These are phyloP conservation scores for Rhododendron mucronatum DNA, from an alignment of 148 eudicot species.

Conservation along the genomic window DNA sequence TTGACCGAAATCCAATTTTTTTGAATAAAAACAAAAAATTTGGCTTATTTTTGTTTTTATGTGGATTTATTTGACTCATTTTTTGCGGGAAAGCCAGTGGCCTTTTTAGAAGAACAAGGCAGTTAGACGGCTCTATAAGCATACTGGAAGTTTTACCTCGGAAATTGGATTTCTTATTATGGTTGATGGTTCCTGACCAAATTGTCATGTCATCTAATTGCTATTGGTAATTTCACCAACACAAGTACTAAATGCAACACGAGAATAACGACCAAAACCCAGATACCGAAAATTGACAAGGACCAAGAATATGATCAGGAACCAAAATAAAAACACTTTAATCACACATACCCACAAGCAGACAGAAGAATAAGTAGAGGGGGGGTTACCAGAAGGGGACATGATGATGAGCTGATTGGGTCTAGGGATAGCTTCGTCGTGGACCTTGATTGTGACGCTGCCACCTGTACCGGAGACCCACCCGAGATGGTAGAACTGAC, in stretches of 20 bases:
- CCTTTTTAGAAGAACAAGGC: too few relatives aligned
- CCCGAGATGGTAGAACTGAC: slow-evolving; percentile 81
- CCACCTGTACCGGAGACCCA: slow-evolving; percentile 99
- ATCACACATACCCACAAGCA: background rate
- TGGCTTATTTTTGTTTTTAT: too few relatives aligned
- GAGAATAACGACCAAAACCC: background rate
- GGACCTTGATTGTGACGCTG: slow-evolving; percentile 89
- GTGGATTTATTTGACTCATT: too few relatives aligned
- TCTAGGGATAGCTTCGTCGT: slow-evolving; percentile 74
- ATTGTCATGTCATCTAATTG: background rate
- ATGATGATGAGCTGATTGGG: slow-evolving; percentile 80
- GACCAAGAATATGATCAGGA: background rate
- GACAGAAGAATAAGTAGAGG: too few relatives aligned
- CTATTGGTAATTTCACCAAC: background rate
- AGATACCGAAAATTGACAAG: background rate
- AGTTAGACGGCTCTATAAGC: background rate
- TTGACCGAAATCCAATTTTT: too few relatives aligned
- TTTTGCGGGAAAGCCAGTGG: too few relatives aligned
- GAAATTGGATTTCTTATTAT: background rate
- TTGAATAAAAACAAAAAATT: too few relatives aligned
- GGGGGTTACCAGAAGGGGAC: slow-evolving; percentile 80
- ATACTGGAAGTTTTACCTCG: background rate
- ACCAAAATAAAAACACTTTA: too few relatives aligned
- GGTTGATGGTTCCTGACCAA: background rate
- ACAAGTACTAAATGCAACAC: background rate